Conservation (phyloP, 441 rosid species). For the Iberis amara region DNA sequence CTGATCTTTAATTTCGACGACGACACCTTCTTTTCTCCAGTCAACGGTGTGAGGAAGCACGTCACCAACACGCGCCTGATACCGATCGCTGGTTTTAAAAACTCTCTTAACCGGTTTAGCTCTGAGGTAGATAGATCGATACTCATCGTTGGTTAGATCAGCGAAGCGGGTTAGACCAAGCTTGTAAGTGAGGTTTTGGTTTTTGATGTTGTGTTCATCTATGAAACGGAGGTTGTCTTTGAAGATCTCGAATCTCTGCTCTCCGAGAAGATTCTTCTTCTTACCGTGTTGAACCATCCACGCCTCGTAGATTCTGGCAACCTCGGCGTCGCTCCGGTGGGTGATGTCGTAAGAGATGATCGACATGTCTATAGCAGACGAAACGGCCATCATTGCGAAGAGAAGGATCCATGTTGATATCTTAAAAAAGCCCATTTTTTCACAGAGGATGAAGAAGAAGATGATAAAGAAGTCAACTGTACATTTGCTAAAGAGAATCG, state of each 20-base stretch:
- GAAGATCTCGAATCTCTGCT: slow-evolving; percentile 64
- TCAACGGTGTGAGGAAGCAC: slow-evolving; percentile 64
- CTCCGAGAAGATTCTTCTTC: slow-evolving; percentile 47
- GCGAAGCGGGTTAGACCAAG: slow-evolving; percentile 82
- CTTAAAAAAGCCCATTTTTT: slow-evolving; percentile 36
- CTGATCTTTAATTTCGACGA: slow-evolving; percentile 73
- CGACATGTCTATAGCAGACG: slow-evolving; percentile 72
- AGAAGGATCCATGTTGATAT: slow-evolving; percentile 31
- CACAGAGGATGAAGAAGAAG: too few species aligned
- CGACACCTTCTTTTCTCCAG: slow-evolving; percentile 90
- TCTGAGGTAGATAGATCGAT: slow-evolving; percentile 61
- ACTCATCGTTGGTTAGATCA: slow-evolving; percentile 88
- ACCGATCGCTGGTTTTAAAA: slow-evolving; percentile 42
- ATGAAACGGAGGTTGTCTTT: slow-evolving; percentile 74
- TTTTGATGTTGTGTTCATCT: slow-evolving; percentile 63
- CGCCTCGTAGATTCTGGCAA: slow-evolving; percentile 55
- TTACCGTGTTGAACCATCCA: slow-evolving; percentile 77
- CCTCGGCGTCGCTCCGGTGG: slow-evolving; percentile 63
- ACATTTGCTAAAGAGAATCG: too few species aligned
- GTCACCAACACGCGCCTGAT: slow-evolving; percentile 55
- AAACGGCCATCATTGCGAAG: slow-evolving; percentile 35
- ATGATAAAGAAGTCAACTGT: too few species aligned
- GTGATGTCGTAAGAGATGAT: slow-evolving; percentile 58
- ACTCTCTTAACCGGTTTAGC: slow-evolving; percentile 36
- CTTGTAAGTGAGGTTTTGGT: slow-evolving; percentile 50